Evolutionary conservation across 2,329 filamentous ascomycete species (phyloP).

Genomic region (Emydomyces testavorans): DNA sequence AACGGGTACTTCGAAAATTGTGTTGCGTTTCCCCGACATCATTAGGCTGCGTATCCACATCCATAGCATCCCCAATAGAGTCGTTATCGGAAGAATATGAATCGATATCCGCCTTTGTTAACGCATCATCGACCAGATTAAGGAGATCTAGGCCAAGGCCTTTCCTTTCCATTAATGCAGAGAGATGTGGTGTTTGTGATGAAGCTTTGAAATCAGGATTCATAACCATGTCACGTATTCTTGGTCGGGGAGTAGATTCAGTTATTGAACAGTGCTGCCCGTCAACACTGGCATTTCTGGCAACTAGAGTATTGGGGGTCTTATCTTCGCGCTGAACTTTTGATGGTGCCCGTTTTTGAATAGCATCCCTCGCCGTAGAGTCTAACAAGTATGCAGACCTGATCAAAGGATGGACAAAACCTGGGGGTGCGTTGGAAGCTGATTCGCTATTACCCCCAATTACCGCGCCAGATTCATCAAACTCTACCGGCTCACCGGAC

Average conservation of each 20-base stretch:
- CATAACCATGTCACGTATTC: background rate
- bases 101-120: slow-evolving; percentile 31
- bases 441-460: slow-evolving; percentile 31
- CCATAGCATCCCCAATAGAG: slow-evolving; percentile 26
- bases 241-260: background rate
- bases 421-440: slow-evolving; percentile 29
- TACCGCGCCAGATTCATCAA: slow-evolving; percentile 46
- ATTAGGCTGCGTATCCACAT: slow-evolving; percentile 18
- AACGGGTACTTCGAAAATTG: slow-evolving; percentile 25
- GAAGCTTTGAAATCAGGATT: slow-evolving; percentile 43
- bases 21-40: slow-evolving; percentile 18
- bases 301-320: slow-evolving; percentile 8
- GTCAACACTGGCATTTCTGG: slow-evolving; percentile 11
- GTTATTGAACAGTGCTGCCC: background rate
- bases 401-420: slow-evolving; percentile 53
- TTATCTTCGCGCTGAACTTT: slow-evolving; percentile 11
- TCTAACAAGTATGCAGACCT: slow-evolving; percentile 42
- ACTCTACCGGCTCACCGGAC: slow-evolving; percentile 71
- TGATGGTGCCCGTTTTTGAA: slow-evolving; percentile 19
- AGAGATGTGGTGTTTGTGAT: slow-evolving; percentile 54
- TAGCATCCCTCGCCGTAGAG: slow-evolving; percentile 15
- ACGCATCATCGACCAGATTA: slow-evolving; percentile 47
- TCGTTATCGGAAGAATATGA: slow-evolving; percentile 33
- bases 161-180: slow-evolving; percentile 50
- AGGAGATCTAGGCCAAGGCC: slow-evolving; percentile 51